Conservation (phyloP, 805 yeast species). For the Ogataea parapolymorpha region DNA sequence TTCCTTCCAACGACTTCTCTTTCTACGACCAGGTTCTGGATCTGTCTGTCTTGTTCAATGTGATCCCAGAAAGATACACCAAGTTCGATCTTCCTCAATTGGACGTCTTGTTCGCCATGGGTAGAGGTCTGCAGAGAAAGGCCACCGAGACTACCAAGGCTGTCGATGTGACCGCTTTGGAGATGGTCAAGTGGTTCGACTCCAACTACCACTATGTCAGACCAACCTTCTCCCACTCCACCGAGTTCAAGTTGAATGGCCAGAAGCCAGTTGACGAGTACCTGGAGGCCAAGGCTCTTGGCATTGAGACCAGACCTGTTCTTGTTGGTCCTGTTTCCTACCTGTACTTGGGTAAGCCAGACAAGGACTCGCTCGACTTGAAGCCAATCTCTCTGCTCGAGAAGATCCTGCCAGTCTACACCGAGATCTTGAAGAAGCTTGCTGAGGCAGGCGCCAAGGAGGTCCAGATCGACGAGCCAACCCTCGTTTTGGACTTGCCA, state of each 20-base stretch:
- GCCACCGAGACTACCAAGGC: conserved; percentile 84
- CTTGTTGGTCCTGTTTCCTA: conserved; percentile 94
- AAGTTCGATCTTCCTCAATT: conserved; percentile 84
- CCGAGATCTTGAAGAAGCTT: conserved; percentile 81
- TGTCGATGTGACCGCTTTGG: conserved; percentile 97
- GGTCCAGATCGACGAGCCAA: conserved; percentile 98
- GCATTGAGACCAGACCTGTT: conserved; percentile 97
- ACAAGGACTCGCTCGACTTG: conserved; percentile 93
- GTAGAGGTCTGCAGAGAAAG: conserved; percentile 98
- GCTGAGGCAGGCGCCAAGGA: conserved; percentile 91
- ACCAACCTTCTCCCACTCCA: conserved; percentile 95
- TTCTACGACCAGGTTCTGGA: conserved; percentile 97
- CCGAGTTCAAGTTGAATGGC: conserved; percentile 94
- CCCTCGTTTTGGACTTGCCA: conserved; percentile 90
- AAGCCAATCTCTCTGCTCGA: conserved; percentile 88
- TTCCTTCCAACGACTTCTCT: conserved; percentile 97
- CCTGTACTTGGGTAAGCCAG: conserved; percentile 95
- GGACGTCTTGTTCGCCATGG: conserved; percentile 97
- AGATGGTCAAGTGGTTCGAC: conserved; percentile 99
- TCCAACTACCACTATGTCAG: conserved; percentile 99
- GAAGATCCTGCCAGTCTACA: conserved; percentile 90
- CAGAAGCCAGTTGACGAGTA: conserved; percentile 96
- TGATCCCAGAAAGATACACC: conserved; percentile 94
- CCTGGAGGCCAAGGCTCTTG: conserved; percentile 95
- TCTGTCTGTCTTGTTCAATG: conserved; percentile 88